Conservation (phyloP, 352 stramenopile species). For the Globisporangium rhizosaccharum region DNA sequence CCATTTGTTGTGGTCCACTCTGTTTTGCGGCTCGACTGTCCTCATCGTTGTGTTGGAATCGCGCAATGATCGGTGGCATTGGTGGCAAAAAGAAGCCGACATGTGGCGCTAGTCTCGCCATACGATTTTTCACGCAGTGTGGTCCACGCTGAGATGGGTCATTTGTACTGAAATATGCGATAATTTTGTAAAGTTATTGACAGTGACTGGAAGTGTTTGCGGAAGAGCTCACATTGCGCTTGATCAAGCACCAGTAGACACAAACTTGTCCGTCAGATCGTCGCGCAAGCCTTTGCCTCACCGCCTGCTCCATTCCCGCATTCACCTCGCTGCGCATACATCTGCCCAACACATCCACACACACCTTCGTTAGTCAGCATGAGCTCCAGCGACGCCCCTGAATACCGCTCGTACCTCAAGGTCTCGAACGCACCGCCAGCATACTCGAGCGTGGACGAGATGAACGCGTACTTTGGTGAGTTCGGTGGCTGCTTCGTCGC, state of each 20-base stretch:
- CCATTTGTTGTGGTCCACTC: neutral
- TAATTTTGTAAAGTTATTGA: neutral
- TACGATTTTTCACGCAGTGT: neutral
- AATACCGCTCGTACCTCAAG: slow-evolving; percentile 41
- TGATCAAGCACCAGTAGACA: neutral
- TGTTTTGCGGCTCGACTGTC: neutral
- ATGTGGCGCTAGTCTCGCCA: neutral
- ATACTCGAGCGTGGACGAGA: slow-evolving; percentile 51
- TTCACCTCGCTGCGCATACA: neutral
- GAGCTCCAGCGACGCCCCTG: slow-evolving; percentile 1
- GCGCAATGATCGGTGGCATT: neutral
- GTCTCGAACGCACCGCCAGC: slow-evolving; percentile 74
- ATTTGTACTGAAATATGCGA: slow-evolving; percentile 7
- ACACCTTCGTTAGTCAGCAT: neutral
- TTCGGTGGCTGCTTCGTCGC: slow-evolving; percentile 98
- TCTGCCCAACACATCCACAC: neutral
- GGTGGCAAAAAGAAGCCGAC: neutral
- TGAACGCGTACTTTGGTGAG: slow-evolving; percentile 86
- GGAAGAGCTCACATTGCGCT: neutral
- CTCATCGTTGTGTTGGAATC: neutral
- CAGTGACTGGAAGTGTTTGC: neutral
- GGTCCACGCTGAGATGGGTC: neutral
- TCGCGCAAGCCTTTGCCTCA: too few relatives aligned
- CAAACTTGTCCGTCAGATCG: neutral
- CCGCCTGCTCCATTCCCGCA: neutral